A percentile compares a stretch with the other conserved stretches of the same genome.
phyloP scores from a whole-genome alignment of 1,139 yeast species.

The Scheffersomyces segobiensis region DNA sequence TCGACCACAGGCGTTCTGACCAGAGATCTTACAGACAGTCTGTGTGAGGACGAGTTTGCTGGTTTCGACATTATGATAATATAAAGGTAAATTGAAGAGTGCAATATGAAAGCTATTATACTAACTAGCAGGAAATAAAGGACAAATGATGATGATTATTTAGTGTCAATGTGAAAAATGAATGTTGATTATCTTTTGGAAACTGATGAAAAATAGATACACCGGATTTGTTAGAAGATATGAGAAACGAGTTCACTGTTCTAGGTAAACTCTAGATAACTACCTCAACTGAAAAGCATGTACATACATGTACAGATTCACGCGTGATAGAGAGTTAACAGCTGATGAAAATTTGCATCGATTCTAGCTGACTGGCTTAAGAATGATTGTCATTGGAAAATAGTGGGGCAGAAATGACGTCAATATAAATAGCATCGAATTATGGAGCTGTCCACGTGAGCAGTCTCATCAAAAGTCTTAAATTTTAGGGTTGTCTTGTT shows the following conservation, averaged over 20 bases:
- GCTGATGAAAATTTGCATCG: background rate
- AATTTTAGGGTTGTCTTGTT: background rate
- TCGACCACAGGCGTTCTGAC: background rate
- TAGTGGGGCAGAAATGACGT: background rate
- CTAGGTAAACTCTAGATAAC: background rate
- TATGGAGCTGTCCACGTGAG: background rate
- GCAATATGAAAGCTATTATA: background rate
- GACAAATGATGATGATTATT: background rate
- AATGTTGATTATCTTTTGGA: background rate
- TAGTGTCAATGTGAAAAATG: background rate
- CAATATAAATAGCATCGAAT: background rate
- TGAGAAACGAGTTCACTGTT: background rate
- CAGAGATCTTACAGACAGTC: background rate
- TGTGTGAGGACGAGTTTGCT: background rate
- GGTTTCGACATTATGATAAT: background rate
- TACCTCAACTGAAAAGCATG: background rate
- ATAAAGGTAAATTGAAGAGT: background rate
- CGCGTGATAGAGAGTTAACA: background rate
- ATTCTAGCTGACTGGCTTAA: background rate
- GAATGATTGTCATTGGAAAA: background rate
- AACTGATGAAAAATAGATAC: background rate
- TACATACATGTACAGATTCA: background rate
- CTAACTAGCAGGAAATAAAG: background rate
- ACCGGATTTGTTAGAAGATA: background rate
- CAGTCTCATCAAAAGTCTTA: background rate